Evolutionary conservation across 257 asterid species (phyloP).

Genomic region (Cordia subcordata): DNA sequence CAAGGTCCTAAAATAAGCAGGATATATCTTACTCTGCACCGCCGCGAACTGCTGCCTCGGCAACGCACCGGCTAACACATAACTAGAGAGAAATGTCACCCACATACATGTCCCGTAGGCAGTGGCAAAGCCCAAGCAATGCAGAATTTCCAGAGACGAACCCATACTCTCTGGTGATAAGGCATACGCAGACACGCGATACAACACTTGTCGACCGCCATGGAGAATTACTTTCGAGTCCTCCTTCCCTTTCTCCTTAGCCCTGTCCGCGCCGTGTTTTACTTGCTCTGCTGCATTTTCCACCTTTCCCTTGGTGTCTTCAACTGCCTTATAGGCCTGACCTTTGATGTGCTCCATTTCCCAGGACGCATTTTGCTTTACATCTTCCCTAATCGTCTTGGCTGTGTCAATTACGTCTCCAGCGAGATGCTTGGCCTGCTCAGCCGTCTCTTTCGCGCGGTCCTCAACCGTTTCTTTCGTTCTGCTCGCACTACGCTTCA

Average conservation of each 20-base stretch:
- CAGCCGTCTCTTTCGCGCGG: slow-evolving; percentile 10
- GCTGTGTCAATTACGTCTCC: slow-evolving; percentile 10
- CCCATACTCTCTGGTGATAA: slow-evolving; percentile 19
- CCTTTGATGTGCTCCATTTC: slow-evolving; percentile 13
- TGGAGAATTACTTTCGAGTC: slow-evolving; percentile 30
- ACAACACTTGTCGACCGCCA: slow-evolving; percentile 23
- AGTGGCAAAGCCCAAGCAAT: slow-evolving; percentile 50
- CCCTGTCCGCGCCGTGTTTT: slow-evolving; percentile 11
- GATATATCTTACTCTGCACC: slow-evolving; percentile 75
- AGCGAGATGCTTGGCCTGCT: slow-evolving; percentile 4
- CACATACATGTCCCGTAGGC: slow-evolving; percentile 72
- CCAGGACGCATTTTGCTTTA: slow-evolving; percentile 8
- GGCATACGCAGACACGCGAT: slow-evolving; percentile 21
- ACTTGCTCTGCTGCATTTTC: slow-evolving; percentile 16
- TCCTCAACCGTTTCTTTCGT: slow-evolving; percentile 6
- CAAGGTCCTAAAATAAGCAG: slow-evolving; percentile 68
- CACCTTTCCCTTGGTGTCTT: slow-evolving; percentile 16
- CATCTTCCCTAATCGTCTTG: slow-evolving; percentile 13
- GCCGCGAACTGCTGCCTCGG: slow-evolving; percentile 67
- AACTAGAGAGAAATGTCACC: slow-evolving; percentile 71
- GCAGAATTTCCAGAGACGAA: slow-evolving; percentile 25
- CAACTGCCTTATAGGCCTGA: slow-evolving; percentile 11
- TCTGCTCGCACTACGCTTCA: background rate
- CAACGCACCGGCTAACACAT: slow-evolving; percentile 52
- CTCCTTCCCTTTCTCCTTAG: slow-evolving; percentile 30